Conservation (phyloP, 1,139 yeast species). For the Diutina ranongensis region DNA sequence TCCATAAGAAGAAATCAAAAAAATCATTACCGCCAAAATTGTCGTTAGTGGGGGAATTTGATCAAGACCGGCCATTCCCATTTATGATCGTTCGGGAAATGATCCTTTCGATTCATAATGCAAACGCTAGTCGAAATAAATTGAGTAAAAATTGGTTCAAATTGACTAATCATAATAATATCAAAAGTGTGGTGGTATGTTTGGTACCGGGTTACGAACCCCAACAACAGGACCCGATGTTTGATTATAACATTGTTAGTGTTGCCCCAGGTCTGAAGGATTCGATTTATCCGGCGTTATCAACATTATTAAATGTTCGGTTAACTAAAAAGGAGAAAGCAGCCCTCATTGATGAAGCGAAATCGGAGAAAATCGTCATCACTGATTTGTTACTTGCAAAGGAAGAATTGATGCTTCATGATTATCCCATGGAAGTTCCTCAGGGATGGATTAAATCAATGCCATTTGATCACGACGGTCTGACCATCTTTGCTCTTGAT, state of each 20-base stretch:
- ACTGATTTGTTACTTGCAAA: conserved; percentile 40
- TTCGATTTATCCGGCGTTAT: conserved; percentile 41
- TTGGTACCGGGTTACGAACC: conserved; percentile 32
- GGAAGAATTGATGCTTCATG: conserved; percentile 33
- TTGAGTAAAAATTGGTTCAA: neutral
- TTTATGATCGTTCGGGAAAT: conserved; percentile 42
- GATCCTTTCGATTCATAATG: conserved; percentile 16
- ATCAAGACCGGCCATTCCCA: conserved; percentile 22
- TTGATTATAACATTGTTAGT: conserved; percentile 16
- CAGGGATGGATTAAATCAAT: conserved; percentile 46
- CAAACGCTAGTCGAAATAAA: conserved; percentile 12
- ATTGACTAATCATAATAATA: conserved; percentile 8
- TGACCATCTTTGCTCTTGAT: conserved; percentile 69
- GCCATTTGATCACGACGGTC: conserved; percentile 38
- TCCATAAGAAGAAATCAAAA: conserved; percentile 21
- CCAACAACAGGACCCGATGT: conserved; percentile 6
- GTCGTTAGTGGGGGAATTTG: conserved; percentile 7
- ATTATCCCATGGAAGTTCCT: conserved; percentile 46
- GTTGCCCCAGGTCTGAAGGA: conserved; percentile 58
- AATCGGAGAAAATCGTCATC: conserved; percentile 32
- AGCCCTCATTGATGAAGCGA: conserved; percentile 16
- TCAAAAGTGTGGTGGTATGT: conserved; percentile 46
- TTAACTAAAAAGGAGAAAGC: conserved; percentile 44
- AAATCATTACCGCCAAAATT: conserved; percentile 6
- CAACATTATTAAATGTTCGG: conserved; percentile 40